Conservation (phyloP, 164 flowering plant genomes). For the Malania oleifera region DNA sequence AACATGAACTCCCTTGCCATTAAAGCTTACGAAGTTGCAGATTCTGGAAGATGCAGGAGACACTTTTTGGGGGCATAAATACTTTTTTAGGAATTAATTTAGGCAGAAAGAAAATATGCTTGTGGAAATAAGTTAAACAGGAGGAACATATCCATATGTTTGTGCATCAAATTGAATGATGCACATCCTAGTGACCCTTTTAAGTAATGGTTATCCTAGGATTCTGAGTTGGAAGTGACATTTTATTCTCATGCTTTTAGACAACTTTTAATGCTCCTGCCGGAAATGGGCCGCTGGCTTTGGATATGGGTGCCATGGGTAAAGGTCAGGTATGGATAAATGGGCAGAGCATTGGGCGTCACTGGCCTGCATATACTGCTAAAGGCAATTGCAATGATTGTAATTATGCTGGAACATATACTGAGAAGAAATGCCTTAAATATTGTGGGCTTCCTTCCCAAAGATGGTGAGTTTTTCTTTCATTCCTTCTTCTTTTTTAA, state of each 20-base stretch:
- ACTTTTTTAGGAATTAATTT: too few species aligned
- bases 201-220: too few species aligned
- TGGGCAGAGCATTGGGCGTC: slow-evolving; percentile 80
- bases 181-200: too few species aligned
- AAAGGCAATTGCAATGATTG: slow-evolving; percentile 57
- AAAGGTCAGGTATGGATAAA: slow-evolving; percentile 95
- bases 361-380: slow-evolving; percentile 93
- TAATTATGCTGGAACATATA: slow-evolving; percentile 61
- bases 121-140: too few species aligned
- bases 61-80: too few species aligned
- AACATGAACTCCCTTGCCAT: background rate
- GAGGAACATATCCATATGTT: too few species aligned
- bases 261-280: slow-evolving; percentile 68
- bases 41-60: too few species aligned
- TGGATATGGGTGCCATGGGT: slow-evolving; percentile 89
- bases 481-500: background rate
- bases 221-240: background rate
- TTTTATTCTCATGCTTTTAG: slow-evolving; percentile 29
- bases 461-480: slow-evolving; percentile 57
- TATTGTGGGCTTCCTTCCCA: slow-evolving; percentile 90
- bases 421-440: slow-evolving; percentile 67
- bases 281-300: slow-evolving; percentile 72
- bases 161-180: too few species aligned
- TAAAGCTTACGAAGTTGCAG: too few species aligned
- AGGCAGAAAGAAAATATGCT: too few species aligned